These are phyloP conservation scores for Aspergillus saccharolyticus DNA, from an alignment of 495 filamentous ascomycete species.

Conservation along the genomic window DNA sequence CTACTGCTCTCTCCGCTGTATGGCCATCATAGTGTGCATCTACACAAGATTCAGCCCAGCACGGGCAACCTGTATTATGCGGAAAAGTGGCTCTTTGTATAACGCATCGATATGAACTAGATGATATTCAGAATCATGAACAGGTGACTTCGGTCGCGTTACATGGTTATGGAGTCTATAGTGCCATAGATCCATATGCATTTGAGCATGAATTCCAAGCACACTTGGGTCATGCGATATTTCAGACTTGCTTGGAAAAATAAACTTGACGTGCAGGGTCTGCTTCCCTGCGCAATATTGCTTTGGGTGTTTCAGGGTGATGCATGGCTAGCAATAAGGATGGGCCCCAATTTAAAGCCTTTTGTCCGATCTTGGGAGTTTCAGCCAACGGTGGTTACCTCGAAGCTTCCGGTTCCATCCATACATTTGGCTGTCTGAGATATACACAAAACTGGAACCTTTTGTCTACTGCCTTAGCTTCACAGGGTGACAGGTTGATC, in stretches of 20 bases:
- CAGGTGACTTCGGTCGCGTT: not conserved
- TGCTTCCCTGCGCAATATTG: not conserved
- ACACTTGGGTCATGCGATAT: not conserved
- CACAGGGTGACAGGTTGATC: not conserved
- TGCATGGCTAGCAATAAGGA: slow-evolving; percentile 4
- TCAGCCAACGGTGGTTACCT: not conserved
- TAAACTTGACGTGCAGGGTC: not conserved
- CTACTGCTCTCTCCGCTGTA: not conserved
- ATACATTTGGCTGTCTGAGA: not conserved
- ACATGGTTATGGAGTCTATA: not conserved
- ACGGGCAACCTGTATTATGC: not conserved
- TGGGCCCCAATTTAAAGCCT: not conserved
- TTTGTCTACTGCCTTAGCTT: not conserved
- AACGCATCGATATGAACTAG: not conserved
- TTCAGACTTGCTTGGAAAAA: not conserved
- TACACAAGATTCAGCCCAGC: not conserved
- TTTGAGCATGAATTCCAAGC: not conserved
- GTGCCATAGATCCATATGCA: not conserved
- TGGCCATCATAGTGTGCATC: not conserved
- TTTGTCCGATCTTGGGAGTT: not conserved
- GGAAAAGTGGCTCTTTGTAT: not conserved
- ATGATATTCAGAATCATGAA: not conserved
- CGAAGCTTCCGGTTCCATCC: not conserved
- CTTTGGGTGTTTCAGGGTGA: not conserved
- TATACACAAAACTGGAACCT: not conserved